Evolutionary conservation across 1,284 basidiomycete genomes (phyloP), one percentile per base, ranked within the genome.

Genomic region (Hemileia vastatrix): DNA sequence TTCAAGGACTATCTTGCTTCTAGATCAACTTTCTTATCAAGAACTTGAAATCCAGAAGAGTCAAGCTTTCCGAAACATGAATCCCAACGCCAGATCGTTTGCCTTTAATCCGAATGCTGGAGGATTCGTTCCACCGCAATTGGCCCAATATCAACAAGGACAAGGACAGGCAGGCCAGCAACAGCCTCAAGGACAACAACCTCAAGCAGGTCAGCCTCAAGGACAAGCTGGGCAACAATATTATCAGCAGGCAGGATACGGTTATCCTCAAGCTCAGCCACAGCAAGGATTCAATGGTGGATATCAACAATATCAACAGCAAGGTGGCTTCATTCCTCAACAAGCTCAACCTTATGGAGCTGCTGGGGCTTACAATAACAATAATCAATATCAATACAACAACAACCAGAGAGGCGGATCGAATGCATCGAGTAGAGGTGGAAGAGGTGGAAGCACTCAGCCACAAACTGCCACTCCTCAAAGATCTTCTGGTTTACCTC

Each of bases 21-120:
- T n/a, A n/a, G n/a, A n/a, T n/a, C n/a, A n/a, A n/a, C n/a, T n/a
- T n/a, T n/a, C n/a, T n/a, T n/a, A n/a, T n/a, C n/a, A n/a, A n/a
- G n/a, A n/a, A n/a, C n/a, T n/a, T n/a, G n/a, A n/a, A n/a, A n/a
- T n/a, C n/a, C n/a, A n/a, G 27, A 27, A 27, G 27, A 27, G 27
- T 27, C 27, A 27, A 27, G 27, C 27, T 27, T 27, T 27, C 27
- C 27, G 27, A 27, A 52, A 11, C 51, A 75, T 75, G 73, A 75
- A 75, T 65, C 73, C 73, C 23, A 75, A 75, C 71, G 73, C 73
- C 59, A 67, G 67, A 40, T 68, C 67, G 61, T 75, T 75, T 66
- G 67, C 64, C 57, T 75, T 75, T 67, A 75, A 74, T 66, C 73
- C 73, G 48, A 63, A 68, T 54, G 72, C 72, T 32, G 64, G 63